phyloP scores from a whole-genome alignment of 1,284 basidiomycete genomes.

The Caloboletus firmus region DNA sequence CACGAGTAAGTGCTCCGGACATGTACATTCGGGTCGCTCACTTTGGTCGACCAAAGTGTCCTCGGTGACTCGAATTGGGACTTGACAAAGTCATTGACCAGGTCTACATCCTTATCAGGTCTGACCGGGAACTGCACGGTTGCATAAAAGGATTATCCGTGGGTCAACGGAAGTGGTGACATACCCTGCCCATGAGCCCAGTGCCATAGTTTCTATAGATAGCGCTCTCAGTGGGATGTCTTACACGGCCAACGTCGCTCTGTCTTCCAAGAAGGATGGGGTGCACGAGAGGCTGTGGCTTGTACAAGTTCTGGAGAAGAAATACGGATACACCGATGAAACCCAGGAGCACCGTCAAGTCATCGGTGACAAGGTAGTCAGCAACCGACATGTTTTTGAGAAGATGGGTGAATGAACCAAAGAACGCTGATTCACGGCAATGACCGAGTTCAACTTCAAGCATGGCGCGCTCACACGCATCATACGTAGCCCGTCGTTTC shows the following conservation, averaged over 20 bases:
- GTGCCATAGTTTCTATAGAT: constrained; percentile 82
- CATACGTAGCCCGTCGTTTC: background rate
- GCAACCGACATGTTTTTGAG: constrained; percentile 40
- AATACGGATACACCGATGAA: constrained; percentile 72
- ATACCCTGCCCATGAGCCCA: constrained; percentile 71
- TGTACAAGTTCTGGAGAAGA: constrained; percentile 72
- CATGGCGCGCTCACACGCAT: no score
- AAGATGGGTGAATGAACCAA: background rate
- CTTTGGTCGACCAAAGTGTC: constrained; percentile 76
- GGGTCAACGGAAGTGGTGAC: constrained; percentile 23
- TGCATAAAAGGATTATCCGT: background rate
- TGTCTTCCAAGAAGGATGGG: constrained; percentile 80
- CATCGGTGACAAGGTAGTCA: constrained; percentile 69
- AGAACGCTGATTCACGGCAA: no score
- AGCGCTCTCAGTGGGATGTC: constrained; percentile 73
- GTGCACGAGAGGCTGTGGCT: constrained; percentile 76
- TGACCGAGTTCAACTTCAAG: no score
- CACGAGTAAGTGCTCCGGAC: background rate
- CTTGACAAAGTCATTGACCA: constrained; percentile 65
- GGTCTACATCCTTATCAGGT: constrained; percentile 66
- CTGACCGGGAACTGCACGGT: constrained; percentile 63
- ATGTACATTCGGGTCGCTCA: constrained; percentile 29
- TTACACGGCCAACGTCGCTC: constrained; percentile 77
- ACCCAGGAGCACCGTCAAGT: constrained; percentile 71
- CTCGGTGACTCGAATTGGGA: constrained; percentile 63